Evolutionary conservation across 2,329 filamentous ascomycete genomes (phyloP), one percentile per base, ranked within the genome.

Genomic region (Blastomyces gilchristii): DNA sequence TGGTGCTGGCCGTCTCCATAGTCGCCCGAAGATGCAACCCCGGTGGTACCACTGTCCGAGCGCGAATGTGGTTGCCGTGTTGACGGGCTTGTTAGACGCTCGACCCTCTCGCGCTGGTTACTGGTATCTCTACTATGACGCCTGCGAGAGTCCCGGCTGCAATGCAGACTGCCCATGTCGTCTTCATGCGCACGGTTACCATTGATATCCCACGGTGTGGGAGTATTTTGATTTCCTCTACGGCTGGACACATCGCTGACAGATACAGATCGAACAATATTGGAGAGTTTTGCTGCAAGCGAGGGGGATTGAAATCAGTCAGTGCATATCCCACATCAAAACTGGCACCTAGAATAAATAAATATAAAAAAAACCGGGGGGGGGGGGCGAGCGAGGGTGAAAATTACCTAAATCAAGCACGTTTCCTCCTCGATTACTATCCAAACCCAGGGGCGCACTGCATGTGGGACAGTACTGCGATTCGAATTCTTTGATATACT

Each of bases 401-500:
- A 22, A 18, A 7, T 14, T 79, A 96, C 92, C 91, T 70, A 96
- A 88, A 77, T 96, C 90, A 68, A 96, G 80, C 62, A 97, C 88
- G 79, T 96, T 97, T 67, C 92, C 92, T 64, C 91, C 91, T 67
- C 94, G 85, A 74, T 90, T 96, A 7, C 91, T 94, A 76, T 99
- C 94, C 53, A 99, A 80, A 66, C 92, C 91, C 61, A 99, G 79
- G 25, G 94, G 91, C 67, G 92, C 89, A 79, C 96, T 89, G 77
- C 94, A 99, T 67, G 90, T 89, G 37, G 94, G 94, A 77, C 94
- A 99, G 71, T 91, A 92, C 71, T 97, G 91, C 61, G 90, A 90
- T 69, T 97, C 92, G 64, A 93, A 89, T 72, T 97, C 93, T 71
- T 90, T 89, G 70, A 99, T 96, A 73, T 95, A 97, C 76, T 99